Evolutionary conservation across 2,329 filamentous ascomycete species (phyloP), one percentile per base, ranked within the genome.

Genomic region (Aspergillus sergii): DNA sequence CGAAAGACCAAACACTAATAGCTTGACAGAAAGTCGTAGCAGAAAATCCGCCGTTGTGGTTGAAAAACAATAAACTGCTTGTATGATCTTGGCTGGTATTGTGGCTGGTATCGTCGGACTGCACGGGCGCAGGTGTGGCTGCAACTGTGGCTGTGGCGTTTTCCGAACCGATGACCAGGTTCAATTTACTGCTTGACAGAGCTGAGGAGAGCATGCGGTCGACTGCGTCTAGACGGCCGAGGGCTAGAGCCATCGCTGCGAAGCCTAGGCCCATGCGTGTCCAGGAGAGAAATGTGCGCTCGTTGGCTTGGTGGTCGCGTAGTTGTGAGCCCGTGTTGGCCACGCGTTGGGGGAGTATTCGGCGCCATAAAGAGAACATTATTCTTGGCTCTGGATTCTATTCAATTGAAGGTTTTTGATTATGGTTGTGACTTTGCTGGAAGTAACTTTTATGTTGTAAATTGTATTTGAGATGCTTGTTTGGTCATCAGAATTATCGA

Each of bases 271-370:
- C 73, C 64, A 73, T 72, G 41, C 73, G 72, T 1, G 71, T 75
- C 73, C 73, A 75, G 60, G 73, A 75, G 14, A 75, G 70, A 57
- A 75, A 75, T 4, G 73, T 75, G 36, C 73, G 72, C 65, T 75
- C 73, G 60, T 75, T 75, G 60, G 73, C 73, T 51, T 69, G 72
- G 63, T 75, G 73, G 63, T 75, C 73, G 65, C 73, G 73, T 19
- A 74, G 69, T 58, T 75, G 71, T 4, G 72, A 73, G 60, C 71
- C 69, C 12, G 61, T 71, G 62, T 75, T 75, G 54, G 72, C 64
- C 57, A 75, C 66, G 41, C 66, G 63, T 34, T 66, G 58, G 36
- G 72, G 43, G 5, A 45, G 9, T n/a, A 41, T 41, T 41, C 39
- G 39, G 16, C 39, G 39, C 39, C 39, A 41, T n/a, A 41, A n/a